These are phyloP conservation scores for Phallus indusiatus DNA, from an alignment of 768 basidiomycete genomes.

Conservation along the genomic window DNA sequence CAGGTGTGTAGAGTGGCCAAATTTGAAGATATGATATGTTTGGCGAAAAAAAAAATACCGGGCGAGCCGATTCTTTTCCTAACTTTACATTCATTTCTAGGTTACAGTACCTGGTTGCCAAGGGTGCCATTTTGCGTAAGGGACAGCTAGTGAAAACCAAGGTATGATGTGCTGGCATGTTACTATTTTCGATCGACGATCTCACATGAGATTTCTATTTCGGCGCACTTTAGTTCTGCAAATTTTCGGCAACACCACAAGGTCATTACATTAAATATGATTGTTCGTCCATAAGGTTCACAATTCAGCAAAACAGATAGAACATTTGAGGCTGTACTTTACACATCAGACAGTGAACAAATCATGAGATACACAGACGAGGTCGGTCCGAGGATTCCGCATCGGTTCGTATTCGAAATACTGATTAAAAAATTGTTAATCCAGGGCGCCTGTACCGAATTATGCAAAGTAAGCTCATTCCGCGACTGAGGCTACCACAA, in stretches of 20 bases:
- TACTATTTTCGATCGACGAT: neutral
- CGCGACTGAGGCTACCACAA: constrained; percentile 7
- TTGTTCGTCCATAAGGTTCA: constrained; percentile 4
- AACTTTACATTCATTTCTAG: constrained; percentile 27
- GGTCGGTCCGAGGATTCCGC: constrained; percentile 21
- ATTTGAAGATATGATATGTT: too few species aligned
- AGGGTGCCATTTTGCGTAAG: constrained; percentile 33
- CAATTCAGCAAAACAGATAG: constrained; percentile 39
- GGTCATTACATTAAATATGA: constrained; percentile 15
- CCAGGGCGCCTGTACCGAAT: constrained; percentile 57
- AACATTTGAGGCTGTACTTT: constrained; percentile 73
- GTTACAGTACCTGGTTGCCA: constrained; percentile 78
- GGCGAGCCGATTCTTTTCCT: neutral
- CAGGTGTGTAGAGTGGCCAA: constrained; percentile 37
- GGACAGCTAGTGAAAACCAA: constrained; percentile 74
- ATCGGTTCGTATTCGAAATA: neutral
- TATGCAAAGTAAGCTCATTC: constrained; percentile 41
- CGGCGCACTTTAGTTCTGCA: constrained; percentile 43
- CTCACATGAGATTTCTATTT: neutral
- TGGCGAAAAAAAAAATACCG: too few species aligned
- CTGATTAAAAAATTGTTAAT: neutral
- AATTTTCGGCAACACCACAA: constrained; percentile 31
- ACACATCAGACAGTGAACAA: constrained; percentile 64
- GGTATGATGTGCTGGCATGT: neutral
- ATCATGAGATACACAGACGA: constrained; percentile 82